Evolutionary conservation across 495 filamentous ascomycete species (phyloP).

Genomic region (Xeromyces bisporus): DNA sequence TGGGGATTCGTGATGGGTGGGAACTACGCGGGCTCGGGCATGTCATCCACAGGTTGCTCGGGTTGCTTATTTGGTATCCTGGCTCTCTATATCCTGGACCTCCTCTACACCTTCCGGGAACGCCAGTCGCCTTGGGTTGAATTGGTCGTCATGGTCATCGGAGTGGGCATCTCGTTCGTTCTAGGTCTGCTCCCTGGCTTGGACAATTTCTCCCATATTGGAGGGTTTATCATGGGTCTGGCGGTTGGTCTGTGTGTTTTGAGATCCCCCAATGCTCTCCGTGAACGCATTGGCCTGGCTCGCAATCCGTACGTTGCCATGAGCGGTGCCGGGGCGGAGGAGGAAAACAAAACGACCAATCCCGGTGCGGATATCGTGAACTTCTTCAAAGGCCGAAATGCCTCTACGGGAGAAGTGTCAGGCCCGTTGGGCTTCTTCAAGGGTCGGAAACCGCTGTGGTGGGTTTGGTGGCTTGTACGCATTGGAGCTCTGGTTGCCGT

Average conservation of each 20-base stretch:
- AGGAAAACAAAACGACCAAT: conserved; percentile 13
- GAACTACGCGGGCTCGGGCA: conserved; percentile 67
- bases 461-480: conserved; percentile 89
- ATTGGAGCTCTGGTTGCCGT: conserved; percentile 63
- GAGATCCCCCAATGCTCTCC: conserved; percentile 67
- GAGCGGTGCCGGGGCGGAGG: conserved; percentile 20
- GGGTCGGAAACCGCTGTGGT: conserved; percentile 83
- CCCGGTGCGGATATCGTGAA: conserved; percentile 8
- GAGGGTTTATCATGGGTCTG: conserved; percentile 86
- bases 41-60: conserved; percentile 75
- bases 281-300: conserved; percentile 49
- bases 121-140: conserved; percentile 61
- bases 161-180: conserved; percentile 77
- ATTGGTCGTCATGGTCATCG: conserved; percentile 65
- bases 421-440: conserved; percentile 69
- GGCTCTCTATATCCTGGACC: conserved; percentile 70
- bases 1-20: conserved; percentile 94
- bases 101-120: conserved; percentile 79
- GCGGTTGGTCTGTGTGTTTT: conserved; percentile 72
- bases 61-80: conserved; percentile 83
- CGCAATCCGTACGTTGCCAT: conserved; percentile 53
- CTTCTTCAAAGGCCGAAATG: conserved; percentile 26
- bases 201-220: conserved; percentile 96
- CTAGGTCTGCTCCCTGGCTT: conserved; percentile 82
- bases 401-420: conserved; percentile 3